Base-by-base conservation (phyloP, 371 early-diverging fungal genomes). In the Antonospora locustae region DNA sequence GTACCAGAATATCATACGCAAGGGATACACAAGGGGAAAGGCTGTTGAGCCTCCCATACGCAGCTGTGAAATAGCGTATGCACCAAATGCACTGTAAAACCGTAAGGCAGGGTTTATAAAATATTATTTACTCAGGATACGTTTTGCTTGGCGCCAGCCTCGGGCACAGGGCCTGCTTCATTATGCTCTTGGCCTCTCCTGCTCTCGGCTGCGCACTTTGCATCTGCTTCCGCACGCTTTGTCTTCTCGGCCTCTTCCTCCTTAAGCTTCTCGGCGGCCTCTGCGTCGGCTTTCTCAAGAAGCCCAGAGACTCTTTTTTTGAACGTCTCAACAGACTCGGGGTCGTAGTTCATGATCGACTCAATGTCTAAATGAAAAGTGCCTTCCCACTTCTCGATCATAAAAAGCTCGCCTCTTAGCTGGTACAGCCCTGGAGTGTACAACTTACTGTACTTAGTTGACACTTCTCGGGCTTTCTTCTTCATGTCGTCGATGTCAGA, bases 1-100 rank as follows among this genome's bases (percentile, higher is more conserved):
- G 28, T 67, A 67, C 29, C 67, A 57, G 17, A 62, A 38, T 16
- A 22, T 51, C 1, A 50, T 67, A 30, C 28, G 29, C 25, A 61
- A 62, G 28, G 47, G 34, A 46, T 50, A 55, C 34, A 28, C 53
- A 34, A 19, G 34, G 27, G 39, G 25, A 32, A 46, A 61, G 1
- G 36, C 37, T 11, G 36, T 49, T n/a, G 5, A 23, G 45, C 41
- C 16, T 17, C 9, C n/a, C n/a, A n/a, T n/a, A n/a, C n/a, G n/a
- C n/a, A n/a, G n/a, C n/a, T n/a, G n/a, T n/a, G n/a, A n/a, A n/a
- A n/a, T n/a, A n/a, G n/a, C n/a, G n/a, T n/a, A n/a, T n/a, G n/a
- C n/a, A n/a, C n/a, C n/a, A n/a, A n/a, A n/a, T n/a, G n/a, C n/a
- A n/a, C n/a, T n/a, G n/a, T n/a, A n/a, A n/a, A n/a, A n/a, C n/a